Conservation (phyloP, 163 green algal genomes). For the Chlamydomonas reinhardtii region DNA sequence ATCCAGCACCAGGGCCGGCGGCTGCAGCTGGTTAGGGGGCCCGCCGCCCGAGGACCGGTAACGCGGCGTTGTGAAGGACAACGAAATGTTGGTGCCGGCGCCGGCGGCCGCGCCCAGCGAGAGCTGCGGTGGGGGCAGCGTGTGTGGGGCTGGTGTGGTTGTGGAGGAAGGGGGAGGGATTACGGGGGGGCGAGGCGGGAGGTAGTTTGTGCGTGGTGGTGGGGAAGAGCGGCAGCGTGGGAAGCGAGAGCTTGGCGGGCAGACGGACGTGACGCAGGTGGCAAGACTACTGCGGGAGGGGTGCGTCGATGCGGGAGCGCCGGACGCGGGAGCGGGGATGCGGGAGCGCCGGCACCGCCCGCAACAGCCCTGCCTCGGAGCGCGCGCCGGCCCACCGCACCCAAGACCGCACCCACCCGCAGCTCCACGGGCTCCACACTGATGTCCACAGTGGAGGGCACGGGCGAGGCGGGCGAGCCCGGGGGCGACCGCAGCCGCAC, state of each 20-base stretch:
- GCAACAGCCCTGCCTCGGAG: no score
- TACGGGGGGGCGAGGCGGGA: not conserved
- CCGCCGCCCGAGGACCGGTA: not conserved
- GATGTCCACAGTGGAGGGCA: not conserved
- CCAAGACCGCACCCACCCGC: not conserved
- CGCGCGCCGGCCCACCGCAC: no score
- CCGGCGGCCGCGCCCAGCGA: not conserved
- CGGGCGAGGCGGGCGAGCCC: no score
- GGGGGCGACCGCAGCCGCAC: not conserved
- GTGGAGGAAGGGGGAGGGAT: not conserved
- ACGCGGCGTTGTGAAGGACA: not conserved
- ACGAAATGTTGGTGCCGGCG: not conserved
- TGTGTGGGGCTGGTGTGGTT: no score
- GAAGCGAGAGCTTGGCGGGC: no score
- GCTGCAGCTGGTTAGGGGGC: not conserved
- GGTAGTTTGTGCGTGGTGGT: no score
- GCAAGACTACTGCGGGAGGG: no score
- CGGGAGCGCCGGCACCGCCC: no score
- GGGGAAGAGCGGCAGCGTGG: no score
- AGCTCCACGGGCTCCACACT: not conserved
- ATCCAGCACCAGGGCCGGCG: conserved; percentile 15
- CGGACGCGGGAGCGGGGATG: no score
- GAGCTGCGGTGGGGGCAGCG: not conserved
- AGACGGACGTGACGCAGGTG: no score
- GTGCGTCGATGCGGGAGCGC: no score